Evolutionary conservation across 441 rosid species (phyloP).

Genomic region (Eugenia klotzschiana): DNA sequence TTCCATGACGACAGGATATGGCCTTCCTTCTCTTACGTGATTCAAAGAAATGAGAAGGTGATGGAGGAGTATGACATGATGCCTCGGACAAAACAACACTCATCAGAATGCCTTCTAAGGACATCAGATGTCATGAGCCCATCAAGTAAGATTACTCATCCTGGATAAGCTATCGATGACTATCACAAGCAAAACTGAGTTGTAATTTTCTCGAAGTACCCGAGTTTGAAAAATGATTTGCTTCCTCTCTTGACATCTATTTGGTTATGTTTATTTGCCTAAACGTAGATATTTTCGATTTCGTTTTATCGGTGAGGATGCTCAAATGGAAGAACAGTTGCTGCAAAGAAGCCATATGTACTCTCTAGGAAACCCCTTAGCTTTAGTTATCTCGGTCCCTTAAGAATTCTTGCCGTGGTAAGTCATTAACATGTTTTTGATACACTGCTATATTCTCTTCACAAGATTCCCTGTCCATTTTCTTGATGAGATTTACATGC

Average conservation of each 20-base stretch:
- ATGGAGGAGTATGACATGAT: background rate
- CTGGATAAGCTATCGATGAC: background rate
- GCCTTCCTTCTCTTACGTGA: background rate
- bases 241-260: background rate
- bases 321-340: background rate
- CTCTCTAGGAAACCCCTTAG: background rate
- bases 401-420: background rate
- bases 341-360: background rate
- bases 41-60: background rate
- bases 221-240: background rate
- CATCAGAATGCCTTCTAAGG: background rate
- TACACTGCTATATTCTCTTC: background rate
- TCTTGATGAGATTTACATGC: background rate
- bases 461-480: background rate
- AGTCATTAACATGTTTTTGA: background rate
- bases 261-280: background rate
- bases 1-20: background rate
- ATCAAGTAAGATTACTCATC: background rate
- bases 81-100: background rate
- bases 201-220: background rate
- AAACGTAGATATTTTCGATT: background rate
- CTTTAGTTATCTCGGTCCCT: background rate
- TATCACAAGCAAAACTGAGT: too few relatives aligned
- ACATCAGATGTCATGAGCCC: background rate
- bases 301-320: background rate